Conservation (phyloP, 163 green algal genomes). For the Chloroidium sp. region DNA sequence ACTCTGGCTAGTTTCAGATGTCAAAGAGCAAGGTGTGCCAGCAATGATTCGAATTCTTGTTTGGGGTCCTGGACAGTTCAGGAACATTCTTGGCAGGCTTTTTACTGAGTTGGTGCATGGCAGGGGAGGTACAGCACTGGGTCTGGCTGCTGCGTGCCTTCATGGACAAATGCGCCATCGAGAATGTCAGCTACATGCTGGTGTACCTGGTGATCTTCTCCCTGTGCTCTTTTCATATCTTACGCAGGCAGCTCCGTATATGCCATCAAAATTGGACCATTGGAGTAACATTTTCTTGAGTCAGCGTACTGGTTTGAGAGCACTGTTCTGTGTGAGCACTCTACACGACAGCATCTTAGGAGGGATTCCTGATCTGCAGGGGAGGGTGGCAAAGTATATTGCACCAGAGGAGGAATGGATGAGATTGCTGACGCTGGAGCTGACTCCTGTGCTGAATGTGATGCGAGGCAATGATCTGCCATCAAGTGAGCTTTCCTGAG, state of each 20-base stretch:
- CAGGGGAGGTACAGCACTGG: conserved; percentile 21
- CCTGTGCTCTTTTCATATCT: too few species aligned
- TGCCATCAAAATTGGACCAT: too few species aligned
- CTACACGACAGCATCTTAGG: too few species aligned
- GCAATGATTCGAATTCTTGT: too few species aligned
- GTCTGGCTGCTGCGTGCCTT: conserved; percentile 23
- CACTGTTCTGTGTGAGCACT: too few species aligned
- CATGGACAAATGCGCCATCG: conserved; percentile 9
- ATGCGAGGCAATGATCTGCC: conserved; percentile 11
- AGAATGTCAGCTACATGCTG: neutral
- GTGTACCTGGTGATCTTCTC: conserved; percentile 11
- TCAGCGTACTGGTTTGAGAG: too few species aligned
- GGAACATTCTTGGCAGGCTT: too few species aligned
- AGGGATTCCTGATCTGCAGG: neutral
- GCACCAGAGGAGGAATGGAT: conserved; percentile 19
- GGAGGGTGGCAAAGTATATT: neutral
- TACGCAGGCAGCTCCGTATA: too few species aligned
- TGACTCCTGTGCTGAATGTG: conserved; percentile 17
- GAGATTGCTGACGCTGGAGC: conserved; percentile 17
- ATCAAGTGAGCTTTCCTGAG: conserved; percentile 2
- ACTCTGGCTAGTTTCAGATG: too few species aligned
- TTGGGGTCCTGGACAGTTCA: too few species aligned
- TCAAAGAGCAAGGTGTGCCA: too few species aligned
- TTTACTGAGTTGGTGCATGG: neutral
- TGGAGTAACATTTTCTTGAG: too few species aligned